These are phyloP conservation scores for Corniculantispora saksenae DNA, from an alignment of 2,329 filamentous ascomycete species.

Conservation along the genomic window DNA sequence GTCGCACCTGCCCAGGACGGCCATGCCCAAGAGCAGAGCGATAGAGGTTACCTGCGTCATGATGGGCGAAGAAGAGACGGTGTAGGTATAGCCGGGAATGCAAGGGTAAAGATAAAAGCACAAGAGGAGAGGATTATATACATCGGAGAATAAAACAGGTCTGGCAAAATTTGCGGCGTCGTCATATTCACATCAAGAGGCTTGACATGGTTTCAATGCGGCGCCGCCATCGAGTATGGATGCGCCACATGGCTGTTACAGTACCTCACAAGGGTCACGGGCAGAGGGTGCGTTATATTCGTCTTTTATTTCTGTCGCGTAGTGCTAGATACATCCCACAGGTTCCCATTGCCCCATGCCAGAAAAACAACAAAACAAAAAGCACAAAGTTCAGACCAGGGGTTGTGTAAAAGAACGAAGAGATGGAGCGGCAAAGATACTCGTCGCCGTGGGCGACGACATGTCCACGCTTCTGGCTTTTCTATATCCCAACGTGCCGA, in stretches of 20 bases:
- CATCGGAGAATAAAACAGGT: too few relatives aligned
- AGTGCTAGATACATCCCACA: constrained; percentile 19
- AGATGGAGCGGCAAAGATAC: neutral
- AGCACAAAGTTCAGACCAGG: constrained; percentile 7
- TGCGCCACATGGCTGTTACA: too few relatives aligned
- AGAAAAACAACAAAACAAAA: constrained; percentile 9
- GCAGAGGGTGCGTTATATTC: constrained; percentile 9
- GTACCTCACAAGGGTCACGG: neutral
- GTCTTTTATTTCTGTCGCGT: constrained; percentile 18
- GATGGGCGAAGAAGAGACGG: too few relatives aligned
- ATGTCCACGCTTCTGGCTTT: constrained; percentile 7
- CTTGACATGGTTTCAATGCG: neutral
- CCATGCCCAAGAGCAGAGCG: neutral
- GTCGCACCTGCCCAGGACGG: neutral
- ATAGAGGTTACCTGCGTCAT: neutral
- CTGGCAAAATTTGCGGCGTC: too few relatives aligned
- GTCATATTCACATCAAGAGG: too few relatives aligned
- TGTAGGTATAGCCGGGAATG: neutral
- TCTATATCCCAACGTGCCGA: constrained; percentile 16
- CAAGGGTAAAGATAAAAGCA: neutral
- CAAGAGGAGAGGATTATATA: neutral
- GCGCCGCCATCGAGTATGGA: too few relatives aligned
- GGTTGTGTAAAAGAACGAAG: neutral
- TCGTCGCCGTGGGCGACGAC: neutral
- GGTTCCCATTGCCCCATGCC: constrained; percentile 1